Evolutionary conservation across 805 yeast species (phyloP).

Genomic region (Teunomyces kruisii): DNA sequence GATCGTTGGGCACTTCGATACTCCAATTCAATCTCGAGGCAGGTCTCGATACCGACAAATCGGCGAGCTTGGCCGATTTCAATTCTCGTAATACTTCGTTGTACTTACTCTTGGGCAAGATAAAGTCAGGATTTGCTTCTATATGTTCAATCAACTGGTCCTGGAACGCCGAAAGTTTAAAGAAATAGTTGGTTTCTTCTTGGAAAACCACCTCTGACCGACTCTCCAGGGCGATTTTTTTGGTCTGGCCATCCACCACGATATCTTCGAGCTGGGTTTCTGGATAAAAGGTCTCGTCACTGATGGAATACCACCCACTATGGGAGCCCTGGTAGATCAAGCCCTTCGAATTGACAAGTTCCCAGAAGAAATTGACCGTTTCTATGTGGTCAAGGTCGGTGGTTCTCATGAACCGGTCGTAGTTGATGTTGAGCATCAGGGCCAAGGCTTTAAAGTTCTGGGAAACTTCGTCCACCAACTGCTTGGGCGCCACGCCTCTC

Average conservation of each 20-base stretch:
- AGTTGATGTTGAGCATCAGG: conserved; percentile 50
- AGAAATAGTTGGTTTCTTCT: conserved; percentile 84
- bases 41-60: conserved; percentile 89
- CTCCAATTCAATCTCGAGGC: conserved; percentile 82
- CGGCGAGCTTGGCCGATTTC: conserved; percentile 47
- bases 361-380: conserved; percentile 74
- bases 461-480: conserved; percentile 71
- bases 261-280: conserved; percentile 63
- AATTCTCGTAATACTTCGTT: conserved; percentile 59
- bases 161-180: conserved; percentile 65
- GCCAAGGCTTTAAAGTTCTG: conserved; percentile 66
- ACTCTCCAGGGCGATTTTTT: conserved; percentile 61
- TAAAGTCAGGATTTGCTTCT: conserved; percentile 52
- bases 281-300: conserved; percentile 94
- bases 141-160: conserved; percentile 50
- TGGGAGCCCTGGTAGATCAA: conserved; percentile 81
- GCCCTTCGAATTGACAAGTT: conserved; percentile 53
- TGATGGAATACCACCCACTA: conserved; percentile 90
- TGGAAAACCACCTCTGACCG: conserved; percentile 73
- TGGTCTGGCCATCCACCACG: conserved; percentile 25
- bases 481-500: conserved; percentile 48
- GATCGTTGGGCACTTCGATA: conserved; percentile 79
- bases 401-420: conserved; percentile 83
- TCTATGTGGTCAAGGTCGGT: conserved; percentile 77
- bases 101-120: conserved; percentile 64